A percentile compares a stretch with the other conserved stretches of the same genome.
Conservation (phyloP, 2,329 filamentous ascomycete species). For the Arthrobotrys conoides region DNA sequence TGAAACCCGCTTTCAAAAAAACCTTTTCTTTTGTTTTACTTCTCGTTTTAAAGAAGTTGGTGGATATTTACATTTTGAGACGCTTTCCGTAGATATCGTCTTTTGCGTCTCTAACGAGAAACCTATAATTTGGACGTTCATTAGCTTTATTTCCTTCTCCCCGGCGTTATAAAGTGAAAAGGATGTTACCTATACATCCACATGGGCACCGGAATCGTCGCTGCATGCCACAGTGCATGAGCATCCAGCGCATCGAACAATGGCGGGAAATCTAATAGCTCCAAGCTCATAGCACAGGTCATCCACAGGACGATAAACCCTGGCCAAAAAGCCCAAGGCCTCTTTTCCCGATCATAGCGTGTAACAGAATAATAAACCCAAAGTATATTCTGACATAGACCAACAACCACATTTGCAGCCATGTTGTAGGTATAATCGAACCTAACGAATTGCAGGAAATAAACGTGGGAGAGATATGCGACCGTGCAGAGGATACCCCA, state of each 20-base stretch:
- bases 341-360: constrained; percentile 79
- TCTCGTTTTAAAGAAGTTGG: neutral
- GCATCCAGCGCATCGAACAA: constrained; percentile 87
- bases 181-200: constrained; percentile 78
- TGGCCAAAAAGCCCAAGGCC: constrained; percentile 87
- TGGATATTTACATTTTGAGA: constrained; percentile 56
- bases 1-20: neutral
- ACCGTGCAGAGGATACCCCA: constrained; percentile 82
- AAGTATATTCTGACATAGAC: constrained; percentile 82
- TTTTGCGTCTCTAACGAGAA: constrained; percentile 47
- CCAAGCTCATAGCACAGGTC: constrained; percentile 92
- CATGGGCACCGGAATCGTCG: constrained; percentile 87
- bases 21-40: neutral
- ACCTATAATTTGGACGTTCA: constrained; percentile 12
- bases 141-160: constrained; percentile 5
- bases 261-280: constrained; percentile 93
- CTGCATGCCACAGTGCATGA: constrained; percentile 94
- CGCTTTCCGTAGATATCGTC: constrained; percentile 58
- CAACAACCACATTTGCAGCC: constrained; percentile 89
- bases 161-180: neutral
- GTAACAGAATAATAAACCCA: constrained; percentile 88
- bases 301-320: constrained; percentile 93
- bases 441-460: constrained; percentile 84
- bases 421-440: constrained; percentile 99
- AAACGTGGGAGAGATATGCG: constrained; percentile 82